These are phyloP conservation scores for Coniella lustricola DNA, from an alignment of 2,329 filamentous ascomycete species.

Conservation along the genomic window DNA sequence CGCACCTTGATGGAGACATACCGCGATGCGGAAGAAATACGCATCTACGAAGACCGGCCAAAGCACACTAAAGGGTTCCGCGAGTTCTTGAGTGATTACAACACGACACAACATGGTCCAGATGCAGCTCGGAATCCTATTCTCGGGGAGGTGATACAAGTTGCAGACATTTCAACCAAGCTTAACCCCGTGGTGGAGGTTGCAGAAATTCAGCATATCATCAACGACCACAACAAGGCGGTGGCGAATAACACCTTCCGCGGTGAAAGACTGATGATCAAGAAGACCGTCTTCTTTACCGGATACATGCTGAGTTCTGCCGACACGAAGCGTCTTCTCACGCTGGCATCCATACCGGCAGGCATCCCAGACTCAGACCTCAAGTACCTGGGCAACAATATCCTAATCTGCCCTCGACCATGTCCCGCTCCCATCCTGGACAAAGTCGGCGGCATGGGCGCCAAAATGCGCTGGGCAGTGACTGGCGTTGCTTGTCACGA, in stretches of 20 bases:
- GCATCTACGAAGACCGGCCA: conserved; percentile 61
- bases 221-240: conserved; percentile 75
- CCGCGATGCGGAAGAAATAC: conserved; percentile 71
- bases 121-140: conserved; percentile 55
- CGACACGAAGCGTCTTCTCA: conserved; percentile 66
- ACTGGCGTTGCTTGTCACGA: conserved; percentile 68
- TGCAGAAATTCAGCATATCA: conserved; percentile 78
- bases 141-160: conserved; percentile 74
- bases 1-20: conserved; percentile 81
- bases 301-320: conserved; percentile 74
- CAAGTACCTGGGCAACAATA: conserved; percentile 79
- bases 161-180: conserved; percentile 65
- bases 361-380: conserved; percentile 62
- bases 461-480: conserved; percentile 77
- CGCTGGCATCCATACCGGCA: conserved; percentile 58
- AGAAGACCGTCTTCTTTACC: conserved; percentile 85
- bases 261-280: conserved; percentile 57
- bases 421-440: conserved; percentile 66
- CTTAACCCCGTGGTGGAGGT: conserved; percentile 75
- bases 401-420: conserved; percentile 78
- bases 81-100: conserved; percentile 75
- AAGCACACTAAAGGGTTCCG: conserved; percentile 74
- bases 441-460: conserved; percentile 81
- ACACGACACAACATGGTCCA: conserved; percentile 45
- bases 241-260: conserved; percentile 35